Evolutionary conservation across 2,329 filamentous ascomycete genomes (phyloP).

Genomic region (Phaeomoniella chlamydospora): DNA sequence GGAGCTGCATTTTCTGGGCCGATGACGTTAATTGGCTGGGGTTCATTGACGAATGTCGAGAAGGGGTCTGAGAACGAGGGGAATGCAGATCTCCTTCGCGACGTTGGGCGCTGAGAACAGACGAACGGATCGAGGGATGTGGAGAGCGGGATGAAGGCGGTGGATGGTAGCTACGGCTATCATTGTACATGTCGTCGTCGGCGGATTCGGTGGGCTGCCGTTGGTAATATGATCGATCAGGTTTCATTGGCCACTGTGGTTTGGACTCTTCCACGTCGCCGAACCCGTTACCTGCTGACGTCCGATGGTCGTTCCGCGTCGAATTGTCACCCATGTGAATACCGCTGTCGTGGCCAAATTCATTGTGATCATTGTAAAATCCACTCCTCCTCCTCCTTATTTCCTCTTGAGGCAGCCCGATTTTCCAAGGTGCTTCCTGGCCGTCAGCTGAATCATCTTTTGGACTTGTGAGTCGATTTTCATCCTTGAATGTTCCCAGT

Average conservation of each 20-base stretch:
- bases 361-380: not conserved
- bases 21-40: slow-evolving; percentile 1
- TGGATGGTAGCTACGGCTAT: not conserved
- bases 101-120: no score
- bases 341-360: slow-evolving; percentile 1
- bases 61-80: not conserved
- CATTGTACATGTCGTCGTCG: not conserved
- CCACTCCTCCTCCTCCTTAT: not conserved
- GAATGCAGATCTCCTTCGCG: no score
- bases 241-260: not conserved
- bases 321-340: not conserved
- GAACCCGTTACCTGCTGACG: slow-evolving; percentile 2
- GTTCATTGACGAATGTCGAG: not conserved
- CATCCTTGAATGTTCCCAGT: slow-evolving; percentile 19
- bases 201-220: not conserved
- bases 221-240: not conserved
- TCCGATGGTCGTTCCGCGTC: not conserved
- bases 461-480: slow-evolving; percentile 16
- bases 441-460: slow-evolving; percentile 11
- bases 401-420: slow-evolving; percentile 16
- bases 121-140: slow-evolving; percentile 5
- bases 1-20: slow-evolving; percentile 2
- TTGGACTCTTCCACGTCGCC: not conserved
- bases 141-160: slow-evolving; percentile 4
- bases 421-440: slow-evolving; percentile 21